phyloP scores from a whole-genome alignment of 768 basidiomycete species.

The Lentinula raphanica region DNA sequence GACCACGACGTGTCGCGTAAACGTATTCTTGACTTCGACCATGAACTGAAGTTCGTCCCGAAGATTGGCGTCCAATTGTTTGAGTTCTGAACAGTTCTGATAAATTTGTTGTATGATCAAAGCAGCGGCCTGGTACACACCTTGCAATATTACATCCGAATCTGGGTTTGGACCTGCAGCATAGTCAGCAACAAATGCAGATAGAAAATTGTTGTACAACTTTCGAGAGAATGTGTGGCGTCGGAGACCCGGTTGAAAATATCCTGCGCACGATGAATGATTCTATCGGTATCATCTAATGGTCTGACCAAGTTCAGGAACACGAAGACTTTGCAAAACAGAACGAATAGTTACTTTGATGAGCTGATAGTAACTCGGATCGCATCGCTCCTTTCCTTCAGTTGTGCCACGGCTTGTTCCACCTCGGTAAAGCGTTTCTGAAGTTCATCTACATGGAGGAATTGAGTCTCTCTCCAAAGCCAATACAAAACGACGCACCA shows the following conservation, averaged over 20 bases:
- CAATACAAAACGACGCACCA: slow-evolving; percentile 35
- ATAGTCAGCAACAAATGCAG: background rate
- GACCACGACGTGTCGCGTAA: slow-evolving; percentile 60
- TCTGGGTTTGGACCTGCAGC: slow-evolving; percentile 40
- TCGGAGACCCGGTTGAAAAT: slow-evolving; percentile 51
- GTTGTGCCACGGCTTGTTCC: slow-evolving; percentile 44
- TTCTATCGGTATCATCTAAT: slow-evolving; percentile 56
- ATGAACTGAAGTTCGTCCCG: slow-evolving; percentile 54
- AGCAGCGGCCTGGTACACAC: slow-evolving; percentile 23
- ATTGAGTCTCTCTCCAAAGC: too few relatives aligned
- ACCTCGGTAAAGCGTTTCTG: slow-evolving; percentile 46
- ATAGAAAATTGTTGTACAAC: slow-evolving; percentile 20
- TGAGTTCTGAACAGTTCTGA: slow-evolving; percentile 49
- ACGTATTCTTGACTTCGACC: slow-evolving; percentile 51
- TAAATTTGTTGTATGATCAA: background rate
- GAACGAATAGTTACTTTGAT: slow-evolving; percentile 34
- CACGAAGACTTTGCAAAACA: background rate
- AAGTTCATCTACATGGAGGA: slow-evolving; percentile 48
- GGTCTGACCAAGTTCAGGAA: slow-evolving; percentile 31
- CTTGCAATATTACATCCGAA: slow-evolving; percentile 47
- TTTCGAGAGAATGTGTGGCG: slow-evolving; percentile 46
- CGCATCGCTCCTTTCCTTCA: slow-evolving; percentile 55
- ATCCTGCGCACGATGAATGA: slow-evolving; percentile 53
- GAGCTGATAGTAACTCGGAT: slow-evolving; percentile 47
- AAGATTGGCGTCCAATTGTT: slow-evolving; percentile 54